Conservation (phyloP, 1,284 basidiomycete genomes). For the Phlebopus sp. region DNA sequence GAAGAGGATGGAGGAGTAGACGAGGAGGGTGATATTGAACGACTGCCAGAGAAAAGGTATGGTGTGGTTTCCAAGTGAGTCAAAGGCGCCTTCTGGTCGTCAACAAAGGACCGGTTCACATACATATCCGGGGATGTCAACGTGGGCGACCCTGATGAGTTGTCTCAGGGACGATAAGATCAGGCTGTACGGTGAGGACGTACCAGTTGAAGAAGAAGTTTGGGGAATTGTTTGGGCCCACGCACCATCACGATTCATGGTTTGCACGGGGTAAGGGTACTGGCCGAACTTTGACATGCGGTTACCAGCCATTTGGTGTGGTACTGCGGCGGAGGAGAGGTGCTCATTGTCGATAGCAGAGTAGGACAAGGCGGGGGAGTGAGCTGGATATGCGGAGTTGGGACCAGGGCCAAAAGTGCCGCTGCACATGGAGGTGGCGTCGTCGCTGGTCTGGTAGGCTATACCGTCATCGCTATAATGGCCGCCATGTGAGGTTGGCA, state of each 20-base stretch:
- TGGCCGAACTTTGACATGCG: slow-evolving; percentile 51
- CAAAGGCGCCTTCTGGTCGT: slow-evolving; percentile 61
- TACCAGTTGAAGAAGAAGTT: slow-evolving; percentile 43
- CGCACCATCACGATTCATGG: slow-evolving; percentile 47
- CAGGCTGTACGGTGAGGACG: slow-evolving; percentile 40
- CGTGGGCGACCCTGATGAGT: slow-evolving; percentile 55
- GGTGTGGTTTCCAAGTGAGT: slow-evolving; percentile 55
- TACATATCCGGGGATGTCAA: slow-evolving; percentile 59
- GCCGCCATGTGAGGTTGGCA: slow-evolving; percentile 31
- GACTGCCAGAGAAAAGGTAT: slow-evolving; percentile 65
- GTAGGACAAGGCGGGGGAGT: slow-evolving; percentile 50
- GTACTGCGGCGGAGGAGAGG: slow-evolving; percentile 35
- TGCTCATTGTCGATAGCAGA: slow-evolving; percentile 39
- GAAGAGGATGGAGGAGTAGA: slow-evolving; percentile 68
- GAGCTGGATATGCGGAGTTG: slow-evolving; percentile 39
- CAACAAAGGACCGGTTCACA: slow-evolving; percentile 48
- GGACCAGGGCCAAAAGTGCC: slow-evolving; percentile 40
- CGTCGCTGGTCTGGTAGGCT: slow-evolving; percentile 44
- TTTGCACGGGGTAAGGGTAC: slow-evolving; percentile 53
- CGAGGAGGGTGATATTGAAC: slow-evolving; percentile 67
- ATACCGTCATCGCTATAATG: slow-evolving; percentile 41
- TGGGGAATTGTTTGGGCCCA: slow-evolving; percentile 50
- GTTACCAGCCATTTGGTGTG: slow-evolving; percentile 37
- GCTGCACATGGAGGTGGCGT: slow-evolving; percentile 42
- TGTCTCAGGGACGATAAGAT: slow-evolving; percentile 50